Conservation (phyloP, 176 grass and related monocot species). For the Hordeum marinum region DNA sequence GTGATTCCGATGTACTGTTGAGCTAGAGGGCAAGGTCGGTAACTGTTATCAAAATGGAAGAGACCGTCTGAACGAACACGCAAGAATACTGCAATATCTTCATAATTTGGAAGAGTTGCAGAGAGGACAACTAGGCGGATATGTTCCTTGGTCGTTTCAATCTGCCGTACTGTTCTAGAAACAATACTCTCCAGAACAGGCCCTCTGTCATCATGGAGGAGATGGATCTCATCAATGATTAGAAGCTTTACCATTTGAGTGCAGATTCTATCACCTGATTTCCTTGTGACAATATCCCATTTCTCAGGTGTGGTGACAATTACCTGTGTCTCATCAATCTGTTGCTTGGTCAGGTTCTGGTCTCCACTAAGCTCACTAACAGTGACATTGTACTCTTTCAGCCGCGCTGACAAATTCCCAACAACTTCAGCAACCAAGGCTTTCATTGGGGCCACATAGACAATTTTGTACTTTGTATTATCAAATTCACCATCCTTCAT, state of each 20-base stretch:
- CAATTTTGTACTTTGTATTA: slow-evolving; percentile 87
- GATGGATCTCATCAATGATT: slow-evolving; percentile 95
- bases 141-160: slow-evolving; percentile 77
- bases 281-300: slow-evolving; percentile 94
- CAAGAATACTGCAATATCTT: slow-evolving; percentile 82
- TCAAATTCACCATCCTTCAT: slow-evolving; percentile 65
- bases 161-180: slow-evolving; percentile 85
- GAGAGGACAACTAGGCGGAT: slow-evolving; percentile 85
- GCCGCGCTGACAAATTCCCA: slow-evolving; percentile 73
- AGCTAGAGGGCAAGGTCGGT: slow-evolving; percentile 87
- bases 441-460: slow-evolving; percentile 98
- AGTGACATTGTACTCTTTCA: slow-evolving; percentile 63
- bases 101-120: slow-evolving; percentile 86
- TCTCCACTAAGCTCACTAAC: slow-evolving; percentile 92
- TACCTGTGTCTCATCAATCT: slow-evolving; percentile 97
- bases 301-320: slow-evolving; percentile 98
- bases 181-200: slow-evolving; percentile 98
- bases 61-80: slow-evolving; percentile 48
- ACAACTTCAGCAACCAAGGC: slow-evolving; percentile 96
- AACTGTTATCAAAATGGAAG: slow-evolving; percentile 95
- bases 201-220: slow-evolving; percentile 91
- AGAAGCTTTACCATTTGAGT: slow-evolving; percentile 93
- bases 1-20: slow-evolving; percentile 97
- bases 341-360: slow-evolving; percentile 66
- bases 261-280: slow-evolving; percentile 89